These are phyloP conservation scores for Penicillium verhagenii DNA, from an alignment of 495 filamentous ascomycete species.

Conservation along the genomic window DNA sequence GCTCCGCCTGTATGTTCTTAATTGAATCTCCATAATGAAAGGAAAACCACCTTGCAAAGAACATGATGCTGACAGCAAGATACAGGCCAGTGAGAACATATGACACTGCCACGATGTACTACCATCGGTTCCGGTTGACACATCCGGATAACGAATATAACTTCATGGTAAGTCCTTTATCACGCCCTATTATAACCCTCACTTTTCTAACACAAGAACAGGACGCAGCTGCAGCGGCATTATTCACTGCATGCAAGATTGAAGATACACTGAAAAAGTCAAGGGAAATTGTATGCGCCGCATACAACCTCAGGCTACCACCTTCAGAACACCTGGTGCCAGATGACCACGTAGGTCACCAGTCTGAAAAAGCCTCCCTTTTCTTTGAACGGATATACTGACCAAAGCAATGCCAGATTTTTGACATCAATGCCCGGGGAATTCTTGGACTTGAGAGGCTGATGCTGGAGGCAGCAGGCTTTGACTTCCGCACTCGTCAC, in stretches of 20 bases:
- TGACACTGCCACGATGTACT: conserved; percentile 79
- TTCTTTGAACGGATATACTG: not conserved
- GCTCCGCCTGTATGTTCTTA: conserved; percentile 60
- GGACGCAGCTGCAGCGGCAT: conserved; percentile 83
- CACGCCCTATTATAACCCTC: not conserved
- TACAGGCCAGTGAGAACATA: conserved; percentile 75
- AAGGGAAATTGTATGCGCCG: conserved; percentile 84
- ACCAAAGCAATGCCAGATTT: conserved; percentile 50
- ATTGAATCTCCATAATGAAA: conserved; percentile 4
- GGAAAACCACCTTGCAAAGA: conserved; percentile 1
- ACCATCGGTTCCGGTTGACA: conserved; percentile 82
- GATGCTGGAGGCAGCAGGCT: conserved; percentile 89
- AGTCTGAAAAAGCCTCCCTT: not conserved
- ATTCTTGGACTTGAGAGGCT: conserved; percentile 88
- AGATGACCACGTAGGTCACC: conserved; percentile 67
- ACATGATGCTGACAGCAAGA: conserved; percentile 10
- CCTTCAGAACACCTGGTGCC: conserved; percentile 72
- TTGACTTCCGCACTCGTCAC: conserved; percentile 91
- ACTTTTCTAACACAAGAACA: conserved; percentile 31
- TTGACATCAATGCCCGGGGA: conserved; percentile 70
- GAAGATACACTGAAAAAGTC: conserved; percentile 98
- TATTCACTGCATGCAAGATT: conserved; percentile 94
- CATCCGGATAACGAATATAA: conserved; percentile 73
- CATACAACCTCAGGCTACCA: conserved; percentile 75
- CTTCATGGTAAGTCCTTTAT: conserved; percentile 38